A percentile compares a stretch with the other conserved stretches of the same genome.
Evolutionary conservation across 225 moss, liverwort and hornwort species (phyloP).

Genomic region (Pleurozium schreberi): DNA sequence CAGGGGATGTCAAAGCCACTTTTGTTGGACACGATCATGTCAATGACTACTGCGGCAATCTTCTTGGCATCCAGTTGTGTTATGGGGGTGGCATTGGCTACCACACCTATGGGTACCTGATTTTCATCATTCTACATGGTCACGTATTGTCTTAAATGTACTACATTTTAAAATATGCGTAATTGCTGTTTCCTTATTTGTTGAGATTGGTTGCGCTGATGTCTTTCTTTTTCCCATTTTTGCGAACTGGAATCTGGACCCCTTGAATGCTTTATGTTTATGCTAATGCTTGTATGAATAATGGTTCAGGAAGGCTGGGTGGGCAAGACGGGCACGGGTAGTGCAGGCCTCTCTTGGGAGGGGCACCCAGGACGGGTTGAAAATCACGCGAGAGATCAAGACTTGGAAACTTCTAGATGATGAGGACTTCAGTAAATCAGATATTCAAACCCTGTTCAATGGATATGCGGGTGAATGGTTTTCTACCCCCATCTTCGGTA

Average conservation of each 20-base stretch:
- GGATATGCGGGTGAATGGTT: conserved; percentile 65
- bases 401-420: conserved; percentile 90
- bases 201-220: background rate
- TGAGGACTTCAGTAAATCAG: conserved; percentile 30
- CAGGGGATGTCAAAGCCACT: conserved; percentile 82
- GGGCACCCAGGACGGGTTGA: conserved; percentile 14
- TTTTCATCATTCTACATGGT: background rate
- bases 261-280: background rate
- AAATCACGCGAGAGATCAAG: conserved; percentile 45
- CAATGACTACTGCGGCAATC: conserved; percentile 84
- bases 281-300: background rate
- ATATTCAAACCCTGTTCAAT: conserved; percentile 65
- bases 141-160: background rate
- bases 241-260: background rate
- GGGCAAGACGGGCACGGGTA: conserved; percentile 75
- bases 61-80: conserved; percentile 83
- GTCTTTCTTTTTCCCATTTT: background rate
- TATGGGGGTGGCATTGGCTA: conserved; percentile 95
- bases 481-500: conserved; percentile 41
- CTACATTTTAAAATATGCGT: background rate
- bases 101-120: conserved; percentile 69
- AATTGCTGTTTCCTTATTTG: background rate
- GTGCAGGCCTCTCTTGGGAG: conserved; percentile 61
- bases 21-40: conserved; percentile 97
- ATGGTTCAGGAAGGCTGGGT: conserved; percentile 58